Evolutionary conservation across 2,329 filamentous ascomycete genomes (phyloP).

Genomic region (Microsporum canis): DNA sequence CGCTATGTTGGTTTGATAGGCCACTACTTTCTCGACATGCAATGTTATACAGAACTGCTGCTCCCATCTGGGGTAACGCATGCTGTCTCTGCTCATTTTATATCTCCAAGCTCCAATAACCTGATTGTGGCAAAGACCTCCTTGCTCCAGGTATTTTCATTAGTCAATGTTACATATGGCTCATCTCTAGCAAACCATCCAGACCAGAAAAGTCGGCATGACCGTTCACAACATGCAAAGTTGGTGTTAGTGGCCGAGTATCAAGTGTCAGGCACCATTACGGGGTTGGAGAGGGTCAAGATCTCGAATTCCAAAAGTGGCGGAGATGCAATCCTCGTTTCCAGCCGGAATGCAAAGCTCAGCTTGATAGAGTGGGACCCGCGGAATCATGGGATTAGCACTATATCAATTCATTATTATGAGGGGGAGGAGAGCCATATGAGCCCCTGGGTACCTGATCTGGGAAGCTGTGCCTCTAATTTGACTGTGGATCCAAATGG

Average conservation of each 20-base stretch:
- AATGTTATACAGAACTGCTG: slow-evolving; percentile 93
- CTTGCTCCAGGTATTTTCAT: slow-evolving; percentile 78
- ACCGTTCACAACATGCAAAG: slow-evolving; percentile 59
- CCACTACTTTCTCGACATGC: slow-evolving; percentile 48
- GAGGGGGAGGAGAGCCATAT: slow-evolving; percentile 82
- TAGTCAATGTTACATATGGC: slow-evolving; percentile 44
- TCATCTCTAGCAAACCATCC: slow-evolving; percentile 26
- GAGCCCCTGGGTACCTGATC: slow-evolving; percentile 66
- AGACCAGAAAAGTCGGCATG: slow-evolving; percentile 48
- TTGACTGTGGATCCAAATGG: slow-evolving; percentile 82
- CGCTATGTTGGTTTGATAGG: not conserved
- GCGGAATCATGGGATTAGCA: slow-evolving; percentile 64
- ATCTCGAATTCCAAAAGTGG: slow-evolving; percentile 61
- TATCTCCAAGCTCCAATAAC: slow-evolving; percentile 64
- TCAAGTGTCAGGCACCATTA: slow-evolving; percentile 70
- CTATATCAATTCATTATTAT: slow-evolving; percentile 94
- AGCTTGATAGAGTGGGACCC: slow-evolving; percentile 92
- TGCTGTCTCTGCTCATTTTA: slow-evolving; percentile 67
- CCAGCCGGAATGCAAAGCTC: slow-evolving; percentile 83
- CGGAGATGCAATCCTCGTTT: slow-evolving; percentile 71
- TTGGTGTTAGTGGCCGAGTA: slow-evolving; percentile 79
- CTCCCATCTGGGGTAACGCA: slow-evolving; percentile 91
- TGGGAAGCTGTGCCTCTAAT: slow-evolving; percentile 67
- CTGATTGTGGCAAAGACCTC: slow-evolving; percentile 87
- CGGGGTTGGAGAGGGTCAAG: slow-evolving; percentile 68